Evolutionary conservation across 176 grass and related monocot genomes (phyloP).

Genomic region (Calamus simplicifolius): DNA sequence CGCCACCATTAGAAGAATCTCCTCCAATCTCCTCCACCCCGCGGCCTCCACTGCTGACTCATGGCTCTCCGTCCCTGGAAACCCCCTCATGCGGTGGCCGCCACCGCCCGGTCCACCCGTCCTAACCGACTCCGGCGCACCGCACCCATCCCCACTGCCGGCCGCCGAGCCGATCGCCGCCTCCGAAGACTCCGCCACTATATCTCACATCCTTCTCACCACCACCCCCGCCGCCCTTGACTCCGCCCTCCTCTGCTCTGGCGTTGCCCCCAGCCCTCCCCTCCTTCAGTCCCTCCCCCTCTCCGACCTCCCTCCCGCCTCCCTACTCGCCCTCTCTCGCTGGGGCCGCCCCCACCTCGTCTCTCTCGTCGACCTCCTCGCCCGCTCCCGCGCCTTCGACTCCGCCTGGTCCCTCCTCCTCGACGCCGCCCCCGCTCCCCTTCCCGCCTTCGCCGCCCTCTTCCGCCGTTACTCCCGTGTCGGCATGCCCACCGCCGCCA

Average conservation of each 20-base stretch:
- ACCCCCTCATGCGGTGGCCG: constrained; percentile 4
- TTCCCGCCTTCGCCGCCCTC: constrained; percentile 49
- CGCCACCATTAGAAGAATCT: background rate
- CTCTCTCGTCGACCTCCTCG: constrained; percentile 49
- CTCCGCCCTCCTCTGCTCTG: constrained; percentile 6
- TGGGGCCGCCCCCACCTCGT: constrained; percentile 38
- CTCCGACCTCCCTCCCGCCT: constrained; percentile 21
- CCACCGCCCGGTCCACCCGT: background rate
- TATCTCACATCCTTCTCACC: constrained; percentile 22
- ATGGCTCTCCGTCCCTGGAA: constrained; percentile 23
- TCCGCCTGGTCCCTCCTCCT: constrained; percentile 63
- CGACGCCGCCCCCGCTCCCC: constrained; percentile 16
- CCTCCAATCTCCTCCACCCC: constrained; percentile 13
- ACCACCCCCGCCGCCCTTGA: background rate
- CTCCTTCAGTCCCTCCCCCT: background rate
- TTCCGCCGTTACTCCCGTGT: constrained; percentile 60
- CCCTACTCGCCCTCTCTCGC: constrained; percentile 40
- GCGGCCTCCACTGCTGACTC: constrained; percentile 20
- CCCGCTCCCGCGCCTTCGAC: constrained; percentile 41
- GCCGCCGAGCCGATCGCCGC: background rate
- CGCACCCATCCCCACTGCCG: background rate
- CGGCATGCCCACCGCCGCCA: constrained; percentile 27
- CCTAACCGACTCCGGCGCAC: background rate
- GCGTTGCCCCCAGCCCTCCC: constrained; percentile 15
- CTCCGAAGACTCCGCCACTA: background rate